Evolutionary conservation across 805 yeast genomes (phyloP).

Genomic region (Zygoascus tannicola): DNA sequence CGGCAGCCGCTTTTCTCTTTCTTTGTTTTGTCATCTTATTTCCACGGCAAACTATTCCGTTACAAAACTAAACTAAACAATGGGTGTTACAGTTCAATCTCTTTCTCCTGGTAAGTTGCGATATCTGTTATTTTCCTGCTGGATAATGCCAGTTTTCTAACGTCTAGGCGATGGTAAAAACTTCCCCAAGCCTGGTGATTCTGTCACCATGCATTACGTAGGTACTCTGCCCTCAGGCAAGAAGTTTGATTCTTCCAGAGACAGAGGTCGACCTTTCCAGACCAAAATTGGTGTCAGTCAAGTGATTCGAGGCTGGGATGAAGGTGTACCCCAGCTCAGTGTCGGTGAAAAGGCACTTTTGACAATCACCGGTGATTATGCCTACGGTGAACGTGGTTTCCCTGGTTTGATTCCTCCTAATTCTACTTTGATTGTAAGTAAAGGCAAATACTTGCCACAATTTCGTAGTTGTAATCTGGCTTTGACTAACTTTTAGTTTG

Average conservation of each 20-base stretch:
- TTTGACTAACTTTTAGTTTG: constrained; percentile 18
- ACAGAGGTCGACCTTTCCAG: constrained; percentile 93
- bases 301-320: constrained; percentile 96
- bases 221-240: constrained; percentile 94
- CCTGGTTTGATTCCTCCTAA: constrained; percentile 96
- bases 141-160: too few relatives aligned
- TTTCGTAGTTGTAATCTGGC: background rate
- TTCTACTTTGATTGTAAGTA: constrained; percentile 54
- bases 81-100: constrained; percentile 33
- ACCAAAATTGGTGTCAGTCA: constrained; percentile 92
- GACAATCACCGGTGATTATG: constrained; percentile 88
- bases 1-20: too few relatives aligned
- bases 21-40: too few relatives aligned
- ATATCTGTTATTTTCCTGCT: too few relatives aligned
- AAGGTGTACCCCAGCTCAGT: constrained; percentile 83
- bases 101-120: constrained; percentile 32
- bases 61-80: constrained; percentile 12
- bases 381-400: constrained; percentile 90
- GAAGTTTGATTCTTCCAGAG: constrained; percentile 91
- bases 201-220: constrained; percentile 87
- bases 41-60: constrained; percentile 1
- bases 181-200: constrained; percentile 81
- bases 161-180: constrained; percentile 69
- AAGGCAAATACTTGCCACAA: too few relatives aligned
- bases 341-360: constrained; percentile 88